A percentile compares a stretch with the other conserved stretches of the same genome.
Evolutionary conservation across 805 yeast species (phyloP).

Genomic region (Lipomyces spencermartinsiae): DNA sequence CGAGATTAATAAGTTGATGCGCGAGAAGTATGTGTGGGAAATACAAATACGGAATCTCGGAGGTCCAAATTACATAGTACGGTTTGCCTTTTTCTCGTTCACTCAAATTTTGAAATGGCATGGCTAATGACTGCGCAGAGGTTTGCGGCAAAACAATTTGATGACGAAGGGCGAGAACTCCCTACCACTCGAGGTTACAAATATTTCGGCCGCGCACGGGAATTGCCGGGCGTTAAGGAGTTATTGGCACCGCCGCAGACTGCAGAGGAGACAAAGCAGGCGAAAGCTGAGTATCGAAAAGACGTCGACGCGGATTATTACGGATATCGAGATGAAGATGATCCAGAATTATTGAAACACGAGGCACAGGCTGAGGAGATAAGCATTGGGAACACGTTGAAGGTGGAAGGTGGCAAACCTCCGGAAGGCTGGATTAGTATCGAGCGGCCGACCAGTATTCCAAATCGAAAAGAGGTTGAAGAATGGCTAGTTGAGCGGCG

Average conservation of each 20-base stretch:
- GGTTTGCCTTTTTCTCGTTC: slow-evolving; percentile 38
- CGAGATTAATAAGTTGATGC: slow-evolving; percentile 66
- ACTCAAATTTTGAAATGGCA: not conserved
- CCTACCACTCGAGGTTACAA: slow-evolving; percentile 60
- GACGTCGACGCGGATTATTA: slow-evolving; percentile 43
- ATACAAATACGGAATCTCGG: slow-evolving; percentile 70
- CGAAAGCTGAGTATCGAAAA: slow-evolving; percentile 12
- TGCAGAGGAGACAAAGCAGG: not conserved
- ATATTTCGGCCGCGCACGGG: slow-evolving; percentile 85
- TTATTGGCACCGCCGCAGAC: slow-evolving; percentile 49
- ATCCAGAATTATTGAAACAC: slow-evolving; percentile 30
- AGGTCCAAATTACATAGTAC: slow-evolving; percentile 67
- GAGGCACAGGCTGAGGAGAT: slow-evolving; percentile 36
- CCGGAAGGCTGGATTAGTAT: slow-evolving; percentile 28
- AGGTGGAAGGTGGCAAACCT: slow-evolving; percentile 16
- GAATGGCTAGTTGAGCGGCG: slow-evolving; percentile 39
- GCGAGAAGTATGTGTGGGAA: slow-evolving; percentile 81
- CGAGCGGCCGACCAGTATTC: slow-evolving; percentile 35
- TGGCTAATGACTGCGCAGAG: slow-evolving; percentile 20
- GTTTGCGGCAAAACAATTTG: slow-evolving; percentile 33
- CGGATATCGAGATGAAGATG: slow-evolving; percentile 43
- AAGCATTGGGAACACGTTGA: slow-evolving; percentile 25
- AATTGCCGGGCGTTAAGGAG: slow-evolving; percentile 72
- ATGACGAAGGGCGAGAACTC: slow-evolving; percentile 39
- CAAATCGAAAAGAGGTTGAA: slow-evolving; percentile 42